Percentiles rank a stretch among this genome's conserved stretches.
phyloP scores from a whole-genome alignment of 148 eudicot genomes.

The Camellia japonica region DNA sequence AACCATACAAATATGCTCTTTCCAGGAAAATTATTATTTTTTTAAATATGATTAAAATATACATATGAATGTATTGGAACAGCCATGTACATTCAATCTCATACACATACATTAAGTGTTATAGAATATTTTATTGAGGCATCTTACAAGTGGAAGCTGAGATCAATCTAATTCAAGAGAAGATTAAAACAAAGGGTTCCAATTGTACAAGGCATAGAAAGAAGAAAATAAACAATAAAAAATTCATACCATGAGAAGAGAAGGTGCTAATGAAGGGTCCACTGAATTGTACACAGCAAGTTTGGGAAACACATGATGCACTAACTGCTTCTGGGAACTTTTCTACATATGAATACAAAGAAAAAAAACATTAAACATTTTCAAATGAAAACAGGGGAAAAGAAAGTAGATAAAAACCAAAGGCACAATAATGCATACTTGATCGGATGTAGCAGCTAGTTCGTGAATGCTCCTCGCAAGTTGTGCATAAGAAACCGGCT shows the following conservation, averaged over 20 bases:
- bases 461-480: constrained; percentile 99
- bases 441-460: constrained; percentile 88
- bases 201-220: not conserved
- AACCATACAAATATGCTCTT: not conserved
- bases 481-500: constrained; percentile 97
- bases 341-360: constrained; percentile 47
- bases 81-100: not conserved
- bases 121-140: not conserved
- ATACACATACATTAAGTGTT: not conserved
- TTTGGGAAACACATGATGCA: constrained; percentile 96
- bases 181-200: not conserved
- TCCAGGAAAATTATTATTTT: not conserved
- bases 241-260: constrained; percentile 89
- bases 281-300: constrained; percentile 99
- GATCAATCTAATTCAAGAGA: not conserved
- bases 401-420: not conserved
- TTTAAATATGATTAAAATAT: not conserved
- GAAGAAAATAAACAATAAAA: not conserved
- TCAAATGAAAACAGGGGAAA: not conserved
- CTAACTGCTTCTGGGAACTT: constrained; percentile 85
- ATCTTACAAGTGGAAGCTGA: not conserved
- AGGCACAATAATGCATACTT: constrained; percentile 42
- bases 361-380: not conserved
- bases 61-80: not conserved
- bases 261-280: constrained; percentile 96